Base-by-base conservation (phyloP, 163 green algal species). In the Coccomyxa subellipsoidea region DNA sequence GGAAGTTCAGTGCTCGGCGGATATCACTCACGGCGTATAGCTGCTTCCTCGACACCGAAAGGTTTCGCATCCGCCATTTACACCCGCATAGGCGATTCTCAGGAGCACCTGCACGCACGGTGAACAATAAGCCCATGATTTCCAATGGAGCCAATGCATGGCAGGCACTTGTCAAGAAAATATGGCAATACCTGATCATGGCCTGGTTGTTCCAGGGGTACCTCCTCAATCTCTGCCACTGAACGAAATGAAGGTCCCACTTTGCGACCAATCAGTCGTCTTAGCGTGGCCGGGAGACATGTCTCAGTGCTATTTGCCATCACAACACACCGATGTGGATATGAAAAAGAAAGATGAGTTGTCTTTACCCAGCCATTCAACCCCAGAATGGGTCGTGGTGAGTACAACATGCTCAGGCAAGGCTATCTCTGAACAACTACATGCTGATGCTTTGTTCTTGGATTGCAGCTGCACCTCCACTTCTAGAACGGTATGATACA, bases 11-110 rank as follows among this genome's bases (percentile, higher is more conserved):
- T n/a, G n/a, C n/a, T n/a, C n/a, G n/a, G n/a, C n/a, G n/a, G n/a
- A n/a, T n/a, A 7, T 12, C 29, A 34, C 77, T 72, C 40, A 73
- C 59, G 35, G 79, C 10, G 69, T 54, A 29, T 73, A 84, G 72
- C 69, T 38, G 18, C 93, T 89, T 7, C 87, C 90, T 0, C 90
- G 83, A 0, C 54, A 87, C 0, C 92, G 75, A 80, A 95, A 95
- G 0, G 92, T 95, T 75, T 95, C 92, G 79, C 92, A 95, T 31
- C 92, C 92, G 21, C 90, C 92, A 69, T 96, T 96, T 38, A 96
- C 84, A 38, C 91, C 91, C 23, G 92, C 91, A 39, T 87, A 92
- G 0, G 54, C 36, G 7, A 94, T 75, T 1, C 81, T 85, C 27
- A 95, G 69, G 5, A 94, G 81, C 18, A 93, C 91, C 89, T 93